Evolutionary conservation across 495 filamentous ascomycete genomes (phyloP).

Genomic region (Hamigera avellanea): DNA sequence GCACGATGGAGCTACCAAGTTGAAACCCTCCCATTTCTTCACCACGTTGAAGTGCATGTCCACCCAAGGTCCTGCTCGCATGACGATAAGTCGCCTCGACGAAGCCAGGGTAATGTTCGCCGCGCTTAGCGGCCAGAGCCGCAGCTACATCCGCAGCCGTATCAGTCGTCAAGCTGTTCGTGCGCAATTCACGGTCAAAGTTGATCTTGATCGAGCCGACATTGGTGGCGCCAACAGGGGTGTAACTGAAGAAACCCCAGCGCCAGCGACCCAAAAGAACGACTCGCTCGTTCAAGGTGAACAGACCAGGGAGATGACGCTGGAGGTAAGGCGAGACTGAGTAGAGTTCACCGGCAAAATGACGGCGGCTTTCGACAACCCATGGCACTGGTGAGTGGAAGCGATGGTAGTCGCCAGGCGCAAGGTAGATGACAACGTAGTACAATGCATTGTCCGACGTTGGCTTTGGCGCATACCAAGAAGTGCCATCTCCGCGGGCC

Average conservation of each 20-base stretch:
- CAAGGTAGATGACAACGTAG: constrained; percentile 95
- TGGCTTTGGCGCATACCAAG: constrained; percentile 68
- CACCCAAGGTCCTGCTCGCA: constrained; percentile 65
- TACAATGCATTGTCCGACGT: constrained; percentile 58
- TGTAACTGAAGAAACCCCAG: constrained; percentile 94
- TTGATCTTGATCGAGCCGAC: constrained; percentile 96
- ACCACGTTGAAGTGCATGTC: constrained; percentile 71
- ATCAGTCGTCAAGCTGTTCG: constrained; percentile 82
- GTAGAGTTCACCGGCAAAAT: constrained; percentile 95
- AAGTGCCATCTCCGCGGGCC: constrained; percentile 51
- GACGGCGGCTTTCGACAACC: constrained; percentile 83
- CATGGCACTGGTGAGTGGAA: constrained; percentile 92
- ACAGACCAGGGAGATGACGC: constrained; percentile 79
- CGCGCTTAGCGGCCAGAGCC: constrained; percentile 58
- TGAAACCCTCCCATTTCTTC: constrained; percentile 99
- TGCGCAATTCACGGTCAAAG: constrained; percentile 89
- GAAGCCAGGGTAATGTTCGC: constrained; percentile 75
- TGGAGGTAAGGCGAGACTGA: constrained; percentile 91
- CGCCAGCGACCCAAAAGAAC: constrained; percentile 90
- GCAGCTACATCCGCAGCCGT: constrained; percentile 77
- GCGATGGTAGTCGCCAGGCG: constrained; percentile 95
- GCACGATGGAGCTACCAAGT: constrained; percentile 86
- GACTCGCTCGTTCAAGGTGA: constrained; percentile 93
- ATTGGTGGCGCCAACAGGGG: constrained; percentile 95
- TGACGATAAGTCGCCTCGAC: constrained; percentile 80